phyloP scores from a whole-genome alignment of 75 land plant genomes.

The Cunninghamia lanceolata region DNA sequence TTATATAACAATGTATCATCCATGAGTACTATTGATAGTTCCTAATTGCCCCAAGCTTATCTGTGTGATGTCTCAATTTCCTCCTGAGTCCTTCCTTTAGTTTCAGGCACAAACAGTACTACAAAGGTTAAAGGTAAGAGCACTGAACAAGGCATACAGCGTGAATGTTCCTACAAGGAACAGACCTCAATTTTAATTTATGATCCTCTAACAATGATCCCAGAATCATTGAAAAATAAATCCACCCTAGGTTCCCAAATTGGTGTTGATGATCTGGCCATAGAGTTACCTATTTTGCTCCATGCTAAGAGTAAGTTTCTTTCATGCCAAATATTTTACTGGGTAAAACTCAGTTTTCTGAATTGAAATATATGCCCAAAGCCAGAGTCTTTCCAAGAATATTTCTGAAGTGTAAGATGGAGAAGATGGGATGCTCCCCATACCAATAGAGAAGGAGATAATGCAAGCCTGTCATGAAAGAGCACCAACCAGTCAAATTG shows the following conservation, averaged over 20 bases:
- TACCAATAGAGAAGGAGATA: constrained; percentile 28
- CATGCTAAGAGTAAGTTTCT: constrained; percentile 46
- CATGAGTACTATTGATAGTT: background rate
- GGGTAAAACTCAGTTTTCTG: background rate
- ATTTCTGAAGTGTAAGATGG: background rate
- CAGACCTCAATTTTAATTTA: background rate
- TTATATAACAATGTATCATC: background rate
- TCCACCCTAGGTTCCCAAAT: background rate
- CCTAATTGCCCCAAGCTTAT: background rate
- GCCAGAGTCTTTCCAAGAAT: background rate
- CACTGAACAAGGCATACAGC: constrained; percentile 10
- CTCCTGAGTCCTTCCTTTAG: constrained; percentile 18
- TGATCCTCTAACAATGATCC: background rate
- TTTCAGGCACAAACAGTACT: constrained; percentile 14
- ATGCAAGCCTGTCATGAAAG: constrained; percentile 26
- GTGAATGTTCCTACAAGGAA: constrained; percentile 12
- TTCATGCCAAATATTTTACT: background rate
- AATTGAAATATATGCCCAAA: background rate
- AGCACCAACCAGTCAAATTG: background rate
- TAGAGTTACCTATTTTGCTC: constrained; percentile 58
- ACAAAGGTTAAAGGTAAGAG: constrained; percentile 7
- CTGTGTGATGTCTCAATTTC: constrained; percentile 12
- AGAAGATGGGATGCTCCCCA: constrained; percentile 36
- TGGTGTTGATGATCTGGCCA: background rate
- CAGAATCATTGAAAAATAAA: background rate